Evolutionary conservation across 768 basidiomycete genomes (phyloP).

Genomic region (Boletellus sp.): DNA sequence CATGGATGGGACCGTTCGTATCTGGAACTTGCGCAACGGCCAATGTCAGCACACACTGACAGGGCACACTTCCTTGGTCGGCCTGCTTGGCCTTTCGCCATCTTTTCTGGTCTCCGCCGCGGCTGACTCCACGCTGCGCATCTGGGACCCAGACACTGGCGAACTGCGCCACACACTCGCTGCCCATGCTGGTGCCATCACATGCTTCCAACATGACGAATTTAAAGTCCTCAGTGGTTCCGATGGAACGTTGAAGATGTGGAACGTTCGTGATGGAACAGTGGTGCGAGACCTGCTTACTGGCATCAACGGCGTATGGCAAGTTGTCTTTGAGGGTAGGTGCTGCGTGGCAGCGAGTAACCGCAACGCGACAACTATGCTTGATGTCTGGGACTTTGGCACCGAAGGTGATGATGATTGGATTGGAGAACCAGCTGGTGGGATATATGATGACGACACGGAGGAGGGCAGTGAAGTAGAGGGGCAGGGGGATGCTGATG

Average conservation of each 20-base stretch:
- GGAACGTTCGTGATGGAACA: conserved; percentile 87
- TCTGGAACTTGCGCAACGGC: conserved; percentile 88
- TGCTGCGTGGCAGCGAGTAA: conserved; percentile 96
- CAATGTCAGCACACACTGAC: conserved; percentile 75
- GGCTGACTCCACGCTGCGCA: conserved; percentile 89
- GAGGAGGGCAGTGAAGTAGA: conserved; percentile 43
- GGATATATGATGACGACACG: conserved; percentile 68
- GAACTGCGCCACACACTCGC: conserved; percentile 77
- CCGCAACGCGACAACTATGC: conserved; percentile 66
- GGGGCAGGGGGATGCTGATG: conserved; percentile 60
- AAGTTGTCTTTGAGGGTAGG: conserved; percentile 90
- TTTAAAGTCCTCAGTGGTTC: conserved; percentile 94
- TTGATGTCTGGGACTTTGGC: conserved; percentile 92
- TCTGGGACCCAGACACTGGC: conserved; percentile 90
- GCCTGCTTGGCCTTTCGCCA: conserved; percentile 84
- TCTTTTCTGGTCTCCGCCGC: conserved; percentile 93
- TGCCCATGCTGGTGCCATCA: conserved; percentile 96
- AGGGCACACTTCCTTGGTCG: conserved; percentile 94
- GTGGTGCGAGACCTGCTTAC: conserved; percentile 86
- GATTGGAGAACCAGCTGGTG: conserved; percentile 74
- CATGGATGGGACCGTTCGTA: conserved; percentile 95
- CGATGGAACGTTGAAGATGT: conserved; percentile 97
- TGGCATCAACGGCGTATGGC: conserved; percentile 95
- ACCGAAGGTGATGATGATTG: conserved; percentile 71
- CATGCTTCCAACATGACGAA: conserved; percentile 98